Conservation (phyloP, 2,329 filamentous ascomycete species). For the Ophiocordyceps camponoti-floridani region DNA sequence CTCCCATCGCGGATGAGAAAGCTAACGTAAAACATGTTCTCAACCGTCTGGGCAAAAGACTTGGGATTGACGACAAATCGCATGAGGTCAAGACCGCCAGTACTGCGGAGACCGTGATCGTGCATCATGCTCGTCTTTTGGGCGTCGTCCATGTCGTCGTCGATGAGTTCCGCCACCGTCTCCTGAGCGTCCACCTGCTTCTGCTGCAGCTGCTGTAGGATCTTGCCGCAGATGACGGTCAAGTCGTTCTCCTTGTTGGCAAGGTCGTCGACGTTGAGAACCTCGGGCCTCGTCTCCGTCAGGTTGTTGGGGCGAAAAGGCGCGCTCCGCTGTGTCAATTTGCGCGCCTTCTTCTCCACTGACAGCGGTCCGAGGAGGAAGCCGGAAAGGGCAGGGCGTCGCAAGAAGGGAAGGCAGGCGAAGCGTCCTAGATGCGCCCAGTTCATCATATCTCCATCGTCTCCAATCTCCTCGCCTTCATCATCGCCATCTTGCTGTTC, state of each 20-base stretch:
- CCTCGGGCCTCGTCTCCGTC: slow-evolving; percentile 57
- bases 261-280: slow-evolving; percentile 58
- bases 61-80: slow-evolving; percentile 78
- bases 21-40: slow-evolving; percentile 93
- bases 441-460: slow-evolving; percentile 62
- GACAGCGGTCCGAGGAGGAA: slow-evolving; percentile 83
- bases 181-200: slow-evolving; percentile 28
- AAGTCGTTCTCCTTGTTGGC: slow-evolving; percentile 64
- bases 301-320: slow-evolving; percentile 51
- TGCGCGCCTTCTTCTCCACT: slow-evolving; percentile 67
- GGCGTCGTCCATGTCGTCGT: slow-evolving; percentile 27
- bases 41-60: slow-evolving; percentile 86
- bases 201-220: slow-evolving; percentile 41
- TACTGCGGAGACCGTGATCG: slow-evolving; percentile 44
- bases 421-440: slow-evolving; percentile 71
- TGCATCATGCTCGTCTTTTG: slow-evolving; percentile 38
- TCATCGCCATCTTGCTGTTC: slow-evolving; percentile 24
- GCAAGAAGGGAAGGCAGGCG: slow-evolving; percentile 55
- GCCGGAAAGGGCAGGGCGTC: slow-evolving; percentile 58
- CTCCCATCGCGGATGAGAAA: slow-evolving; percentile 82
- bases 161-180: slow-evolving; percentile 22
- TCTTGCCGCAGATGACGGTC: slow-evolving; percentile 60
- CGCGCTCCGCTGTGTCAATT: slow-evolving; percentile 50
- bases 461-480: slow-evolving; percentile 42
- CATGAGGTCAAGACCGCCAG: slow-evolving; percentile 61